Percentiles rank a stretch among this genome's conserved stretches.
phyloP scores from a whole-genome alignment of 2,329 filamentous ascomycete species.

The Podosphaera fusca region DNA sequence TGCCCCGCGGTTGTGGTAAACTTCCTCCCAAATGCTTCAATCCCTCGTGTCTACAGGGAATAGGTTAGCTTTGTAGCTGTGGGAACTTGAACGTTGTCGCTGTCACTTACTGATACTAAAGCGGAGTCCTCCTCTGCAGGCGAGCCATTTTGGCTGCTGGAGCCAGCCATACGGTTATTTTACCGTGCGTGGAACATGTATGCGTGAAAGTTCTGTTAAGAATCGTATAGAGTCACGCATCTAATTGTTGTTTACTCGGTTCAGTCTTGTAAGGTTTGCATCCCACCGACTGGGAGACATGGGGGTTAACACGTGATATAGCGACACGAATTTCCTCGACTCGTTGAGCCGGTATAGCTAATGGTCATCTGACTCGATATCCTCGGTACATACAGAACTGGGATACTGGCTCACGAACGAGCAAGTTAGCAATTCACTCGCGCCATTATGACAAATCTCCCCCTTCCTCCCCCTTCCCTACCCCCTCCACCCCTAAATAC shows the following conservation, averaged over 20 bases:
- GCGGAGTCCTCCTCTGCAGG: slow-evolving; percentile 13
- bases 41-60: slow-evolving; percentile 44
- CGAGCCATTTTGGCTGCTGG: slow-evolving; percentile 16
- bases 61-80: slow-evolving; percentile 1
- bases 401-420: no score
- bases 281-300: no score
- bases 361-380: no score
- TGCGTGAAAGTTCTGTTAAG: background rate
- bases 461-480: no score
- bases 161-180: slow-evolving; percentile 15
- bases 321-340: no score
- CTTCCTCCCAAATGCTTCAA: slow-evolving; percentile 86
- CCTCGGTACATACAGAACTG: no score
- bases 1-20: slow-evolving; percentile 84
- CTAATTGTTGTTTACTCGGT: background rate
- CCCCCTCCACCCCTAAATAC: no score
- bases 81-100: background rate
- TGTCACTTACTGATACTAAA: slow-evolving; percentile 15
- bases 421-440: no score
- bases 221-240: background rate
- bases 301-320: no score
- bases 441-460: no score
- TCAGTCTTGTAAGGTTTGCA: no score
- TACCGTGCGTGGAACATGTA: slow-evolving; percentile 11
- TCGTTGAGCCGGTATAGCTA: no score